Evolutionary conservation across 2,329 filamentous ascomycete genomes (phyloP), one percentile per base, ranked within the genome.

Genomic region (Penicillium sp.): DNA sequence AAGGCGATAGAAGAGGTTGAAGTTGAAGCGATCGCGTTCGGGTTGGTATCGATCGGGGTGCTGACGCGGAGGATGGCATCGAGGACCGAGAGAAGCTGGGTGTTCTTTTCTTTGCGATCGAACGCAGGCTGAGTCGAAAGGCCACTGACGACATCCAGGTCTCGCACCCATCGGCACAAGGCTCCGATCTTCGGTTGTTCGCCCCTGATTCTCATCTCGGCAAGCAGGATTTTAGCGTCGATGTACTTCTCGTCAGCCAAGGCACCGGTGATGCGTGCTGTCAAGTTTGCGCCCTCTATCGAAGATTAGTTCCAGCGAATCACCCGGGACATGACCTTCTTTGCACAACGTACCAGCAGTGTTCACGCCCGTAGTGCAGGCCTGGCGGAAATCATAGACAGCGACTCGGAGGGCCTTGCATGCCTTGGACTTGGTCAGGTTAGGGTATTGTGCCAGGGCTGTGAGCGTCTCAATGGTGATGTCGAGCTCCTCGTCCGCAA

Each of bases 161-260:
- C 84, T 49, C 85, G 78, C 4, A 88, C 84, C 85, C 85, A 88
- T 49, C 85, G 80, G 65, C 84, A 87, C 6, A 88, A 68, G 1
- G 84, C 83, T 18, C 85, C 85, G 0, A 88, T 70, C 57, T 86
- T 86, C 0, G 84, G 84, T 15, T 80, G 77, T 53, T 87, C 78
- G 3, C 75, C 72, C n/a, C 84, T 74, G 15, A 88, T 81, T 27
- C 79, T 76, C 84, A 88, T 88, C 70, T 88, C 84, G 0, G 84
- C 79, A 1, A 88, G 76, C 12, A 87, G 64, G 13, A 88, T 77
- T 44, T 77, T 77, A 4, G 84, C 83, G n/a, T 87, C 84, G 8
- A 74, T 75, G 55, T 83, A 85, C 61, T 82, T 81, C 43, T 77
- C 81, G 64, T 88, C 84, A 20, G 80, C 77, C 0, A 88, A 71